Evolutionary conservation across 805 yeast species (phyloP), one percentile per base, ranked within the genome.

Genomic region (Blastobotrys mokoenaii): DNA sequence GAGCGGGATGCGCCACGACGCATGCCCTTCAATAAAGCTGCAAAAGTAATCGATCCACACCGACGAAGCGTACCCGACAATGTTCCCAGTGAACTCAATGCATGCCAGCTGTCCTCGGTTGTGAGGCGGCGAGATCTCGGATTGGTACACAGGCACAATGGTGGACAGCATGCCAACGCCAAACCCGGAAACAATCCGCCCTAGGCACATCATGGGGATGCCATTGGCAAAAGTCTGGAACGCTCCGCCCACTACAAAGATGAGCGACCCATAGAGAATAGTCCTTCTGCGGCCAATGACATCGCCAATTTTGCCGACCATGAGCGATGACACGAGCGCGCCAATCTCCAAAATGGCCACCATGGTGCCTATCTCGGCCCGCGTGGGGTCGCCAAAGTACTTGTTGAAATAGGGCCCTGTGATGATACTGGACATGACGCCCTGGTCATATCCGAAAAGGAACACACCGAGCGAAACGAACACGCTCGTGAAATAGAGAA

Each of bases 271-370:
- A 44, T 80, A 72, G 46, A 88, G 64, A 38, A 90, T 86, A 1
- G 96, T 82, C 39, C 79, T 68, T 34, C 93, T 73, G 44, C 96
- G 73, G 8, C 96, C 96, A 49, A 83, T 71, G 48, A 68, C 71
- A 59, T 89, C 96, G 37, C 89, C 84, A 12, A 87, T 65, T 45
- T 77, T 69, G 1, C 96, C 93, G 2, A 87, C 86, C 41, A 77
- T 60, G n/a, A 89, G 66, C 3, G 95, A 84, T 2, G 90, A 79
- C 0, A 84, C 64, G 60, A 87, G 68, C 0, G 96, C 96, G 37
- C 97, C 96, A 27, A 88, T 73, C 64, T 88, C 96, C 45, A 88
- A 69, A 45, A 88, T 82, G 12, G 95, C 88, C 10, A 88, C 93
- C 74, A 88, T 82, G 2, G 90, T 76, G 16, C 96, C 97, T 36